These are phyloP conservation scores for Cutaneotrichosporon sp. DNA, from an alignment of 1,284 basidiomycete species.

Conservation along the genomic window DNA sequence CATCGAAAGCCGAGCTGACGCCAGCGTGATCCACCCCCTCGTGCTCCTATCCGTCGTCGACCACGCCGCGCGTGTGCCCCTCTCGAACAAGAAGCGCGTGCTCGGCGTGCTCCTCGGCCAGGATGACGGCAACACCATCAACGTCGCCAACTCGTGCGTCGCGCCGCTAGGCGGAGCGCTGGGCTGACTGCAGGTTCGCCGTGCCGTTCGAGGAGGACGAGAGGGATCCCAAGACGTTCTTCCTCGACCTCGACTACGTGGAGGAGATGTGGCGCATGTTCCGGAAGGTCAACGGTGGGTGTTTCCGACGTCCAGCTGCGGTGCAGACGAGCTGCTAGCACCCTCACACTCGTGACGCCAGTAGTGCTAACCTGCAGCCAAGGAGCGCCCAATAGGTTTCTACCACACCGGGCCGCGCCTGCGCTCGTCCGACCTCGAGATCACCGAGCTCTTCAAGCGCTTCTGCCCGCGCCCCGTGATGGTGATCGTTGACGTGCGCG, in stretches of 20 bases:
- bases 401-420: constrained; percentile 97
- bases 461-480: constrained; percentile 91
- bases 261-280: constrained; percentile 99
- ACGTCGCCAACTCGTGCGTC: constrained; percentile 83
- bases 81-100: constrained; percentile 82
- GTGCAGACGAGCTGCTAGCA: too few relatives aligned
- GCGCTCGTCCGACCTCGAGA: constrained; percentile 93
- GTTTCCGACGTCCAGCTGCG: too few relatives aligned
- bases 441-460: constrained; percentile 93
- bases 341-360: too few relatives aligned
- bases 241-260: constrained; percentile 97
- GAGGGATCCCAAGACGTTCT: constrained; percentile 96
- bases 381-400: constrained; percentile 97
- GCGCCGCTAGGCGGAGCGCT: not conserved
- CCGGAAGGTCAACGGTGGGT: constrained; percentile 95
- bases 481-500: constrained; percentile 96
- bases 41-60: constrained; percentile 91
- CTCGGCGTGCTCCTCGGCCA: constrained; percentile 92
- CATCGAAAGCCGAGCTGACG: constrained; percentile 6
- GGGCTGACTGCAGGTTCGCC: constrained; percentile 60
- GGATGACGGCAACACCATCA: constrained; percentile 88
- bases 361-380: constrained; percentile 64
- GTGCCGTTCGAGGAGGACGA: constrained; percentile 99
- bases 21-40: constrained; percentile 78
- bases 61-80: constrained; percentile 79